Base-by-base conservation (phyloP, 306 rosid genomes). In the Glycyrrhiza uralensis region DNA sequence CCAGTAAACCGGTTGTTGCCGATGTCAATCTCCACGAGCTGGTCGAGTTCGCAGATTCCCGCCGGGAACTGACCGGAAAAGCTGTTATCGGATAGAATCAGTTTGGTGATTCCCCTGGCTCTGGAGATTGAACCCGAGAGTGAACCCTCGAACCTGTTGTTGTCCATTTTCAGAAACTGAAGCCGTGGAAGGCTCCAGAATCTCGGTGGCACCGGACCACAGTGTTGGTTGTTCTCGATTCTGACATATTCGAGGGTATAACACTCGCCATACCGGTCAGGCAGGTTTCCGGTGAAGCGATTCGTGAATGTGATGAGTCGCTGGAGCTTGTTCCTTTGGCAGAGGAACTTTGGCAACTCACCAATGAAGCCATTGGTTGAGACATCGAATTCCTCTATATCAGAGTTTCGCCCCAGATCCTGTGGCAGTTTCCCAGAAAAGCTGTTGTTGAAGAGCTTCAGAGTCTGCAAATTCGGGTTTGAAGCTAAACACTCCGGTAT, bases 371-470 rank as follows among this genome's bases (percentile, higher is more conserved):
- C 56, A 66, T 91, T 94, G 0, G 93, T 85, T 3, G 97, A 94
- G 70, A 91, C 87, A 62, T 94, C 97, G 14, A 94, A 41, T 1
- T 79, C 85, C 3, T 2, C 7, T 60, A 94, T 46, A 1, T 56
- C 49, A 2, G 96, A 85, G 66, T 82, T 30, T 15, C 47, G 63
- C 11, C 97, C 99, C 1, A 94, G 84, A 85, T 79, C 74, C 15
- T 11, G 55, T 0, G 97, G 93, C 0, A 94, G 45, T 15, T 51
- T 38, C 4, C 96, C 96, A 0, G 86, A 82, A 35, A 94, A 89
- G 76, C 85, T 86, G 85, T 94, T 94, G 67, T 94, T 91, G 72
- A 89, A 94, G 79, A 91, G 82, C 15, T 58, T 76, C 63, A 94
- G 36, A 2, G 44, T 9, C 0, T 4, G 2, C 22, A 94, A 82